Conservation (phyloP, 441 rosid species). For the Gossypium davidsonii region DNA sequence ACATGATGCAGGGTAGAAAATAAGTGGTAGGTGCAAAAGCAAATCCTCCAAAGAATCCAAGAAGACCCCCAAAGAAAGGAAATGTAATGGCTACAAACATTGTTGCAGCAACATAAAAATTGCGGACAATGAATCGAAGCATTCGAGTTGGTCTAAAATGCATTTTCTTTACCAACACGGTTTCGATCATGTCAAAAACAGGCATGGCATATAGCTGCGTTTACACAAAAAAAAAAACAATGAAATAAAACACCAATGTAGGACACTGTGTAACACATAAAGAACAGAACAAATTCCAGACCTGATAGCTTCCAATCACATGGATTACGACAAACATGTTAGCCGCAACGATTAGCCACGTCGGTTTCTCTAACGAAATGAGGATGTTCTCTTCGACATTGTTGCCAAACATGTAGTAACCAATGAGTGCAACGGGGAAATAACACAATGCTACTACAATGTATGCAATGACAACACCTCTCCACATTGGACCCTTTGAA, state of each 20-base stretch:
- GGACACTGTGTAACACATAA: background rate
- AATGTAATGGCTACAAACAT: slow-evolving; percentile 53
- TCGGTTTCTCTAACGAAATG: slow-evolving; percentile 40
- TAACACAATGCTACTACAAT: slow-evolving; percentile 52
- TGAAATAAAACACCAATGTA: background rate
- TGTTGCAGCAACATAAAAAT: slow-evolving; percentile 46
- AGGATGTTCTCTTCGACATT: slow-evolving; percentile 44
- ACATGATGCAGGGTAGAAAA: slow-evolving; percentile 63
- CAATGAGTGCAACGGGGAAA: slow-evolving; percentile 54
- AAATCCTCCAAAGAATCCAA: slow-evolving; percentile 68
- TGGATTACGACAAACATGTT: slow-evolving; percentile 55
- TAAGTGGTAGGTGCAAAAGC: slow-evolving; percentile 66
- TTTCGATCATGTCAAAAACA: slow-evolving; percentile 66
- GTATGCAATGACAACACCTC: slow-evolving; percentile 47
- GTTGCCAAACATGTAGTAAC: slow-evolving; percentile 47
- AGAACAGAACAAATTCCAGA: background rate
- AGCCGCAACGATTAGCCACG: slow-evolving; percentile 53
- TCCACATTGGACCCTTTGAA: slow-evolving; percentile 65
- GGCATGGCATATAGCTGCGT: slow-evolving; percentile 60
- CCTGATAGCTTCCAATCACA: slow-evolving; percentile 68
- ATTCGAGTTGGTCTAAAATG: slow-evolving; percentile 32
- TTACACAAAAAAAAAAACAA: background rate
- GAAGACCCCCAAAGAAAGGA: slow-evolving; percentile 69
- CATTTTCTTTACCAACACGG: slow-evolving; percentile 44
- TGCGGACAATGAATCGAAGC: slow-evolving; percentile 45